Evolutionary conservation across 495 filamentous ascomycete genomes (phyloP).

Genomic region (Oidiodendron maius): DNA sequence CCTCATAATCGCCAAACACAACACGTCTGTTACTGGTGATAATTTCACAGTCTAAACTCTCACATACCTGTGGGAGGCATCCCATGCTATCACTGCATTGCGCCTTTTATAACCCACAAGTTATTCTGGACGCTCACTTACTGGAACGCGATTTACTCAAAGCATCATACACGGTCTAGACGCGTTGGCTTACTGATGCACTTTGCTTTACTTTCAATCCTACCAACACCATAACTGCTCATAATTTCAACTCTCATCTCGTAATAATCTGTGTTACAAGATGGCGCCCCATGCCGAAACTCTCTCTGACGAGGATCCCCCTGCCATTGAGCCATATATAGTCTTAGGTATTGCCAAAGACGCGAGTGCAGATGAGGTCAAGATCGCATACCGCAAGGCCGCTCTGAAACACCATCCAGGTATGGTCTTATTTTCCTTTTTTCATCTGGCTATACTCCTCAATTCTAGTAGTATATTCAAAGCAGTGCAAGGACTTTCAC

Average conservation of each 20-base stretch:
- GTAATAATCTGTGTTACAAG: neutral
- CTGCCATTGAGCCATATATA: conserved; percentile 70
- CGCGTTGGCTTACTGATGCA: neutral
- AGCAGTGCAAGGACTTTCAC: neutral
- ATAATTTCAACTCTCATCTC: neutral
- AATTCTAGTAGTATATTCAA: neutral
- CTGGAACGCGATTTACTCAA: too few relatives aligned
- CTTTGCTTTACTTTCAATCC: too few relatives aligned
- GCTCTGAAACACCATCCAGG: conserved; percentile 90
- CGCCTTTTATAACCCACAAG: too few relatives aligned
- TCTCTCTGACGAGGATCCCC: conserved; percentile 14
- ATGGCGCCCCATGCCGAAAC: conserved; percentile 11
- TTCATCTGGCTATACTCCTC: conserved; percentile 57
- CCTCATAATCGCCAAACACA: too few relatives aligned
- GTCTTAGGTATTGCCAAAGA: conserved; percentile 64
- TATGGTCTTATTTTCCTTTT: conserved; percentile 37
- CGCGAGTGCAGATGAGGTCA: conserved; percentile 67
- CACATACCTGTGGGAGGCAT: too few relatives aligned
- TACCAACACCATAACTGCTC: neutral
- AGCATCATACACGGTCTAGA: too few relatives aligned
- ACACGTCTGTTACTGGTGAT: too few relatives aligned
- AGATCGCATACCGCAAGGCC: conserved; percentile 79
- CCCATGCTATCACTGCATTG: too few relatives aligned
- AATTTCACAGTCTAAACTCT: too few relatives aligned
- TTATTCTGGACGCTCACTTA: too few relatives aligned